Conservation (phyloP, 257 asterid genomes). For the Nicotiana undulata region DNA sequence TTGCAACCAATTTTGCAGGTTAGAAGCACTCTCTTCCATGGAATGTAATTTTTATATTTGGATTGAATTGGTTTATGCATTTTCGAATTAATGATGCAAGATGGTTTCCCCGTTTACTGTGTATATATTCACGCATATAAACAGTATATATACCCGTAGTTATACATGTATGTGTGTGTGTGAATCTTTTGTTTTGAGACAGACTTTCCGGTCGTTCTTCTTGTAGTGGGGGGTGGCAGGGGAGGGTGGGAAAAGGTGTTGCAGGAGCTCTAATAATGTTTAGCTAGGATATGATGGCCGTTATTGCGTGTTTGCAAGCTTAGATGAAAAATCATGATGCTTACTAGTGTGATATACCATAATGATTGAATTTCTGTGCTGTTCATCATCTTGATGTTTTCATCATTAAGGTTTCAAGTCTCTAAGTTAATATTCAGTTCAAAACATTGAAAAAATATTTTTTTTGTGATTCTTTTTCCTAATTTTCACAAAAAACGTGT, state of each 20-base stretch:
- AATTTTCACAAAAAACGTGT: background rate
- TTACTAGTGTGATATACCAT: background rate
- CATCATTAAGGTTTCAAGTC: background rate
- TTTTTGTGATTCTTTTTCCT: background rate
- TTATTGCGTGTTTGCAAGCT: background rate
- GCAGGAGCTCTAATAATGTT: background rate
- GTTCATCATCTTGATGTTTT: background rate
- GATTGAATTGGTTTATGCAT: slow-evolving; percentile 1
- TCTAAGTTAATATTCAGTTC: background rate
- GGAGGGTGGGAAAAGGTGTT: background rate
- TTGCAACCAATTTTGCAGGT: slow-evolving; percentile 91
- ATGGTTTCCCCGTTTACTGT: background rate
- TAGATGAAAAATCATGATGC: background rate
- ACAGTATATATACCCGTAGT: background rate
- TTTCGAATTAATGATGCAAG: background rate
- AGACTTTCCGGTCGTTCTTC: background rate
- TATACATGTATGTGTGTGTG: background rate
- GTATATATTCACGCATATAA: background rate
- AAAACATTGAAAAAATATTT: background rate
- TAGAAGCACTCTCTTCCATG: slow-evolving; percentile 4
- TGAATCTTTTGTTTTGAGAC: background rate
- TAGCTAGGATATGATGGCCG: background rate
- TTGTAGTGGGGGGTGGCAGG: background rate
- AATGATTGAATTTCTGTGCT: background rate
- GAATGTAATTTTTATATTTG: background rate